Base-by-base conservation (phyloP, 768 basidiomycete genomes). In the Tricholoma sp. region DNA sequence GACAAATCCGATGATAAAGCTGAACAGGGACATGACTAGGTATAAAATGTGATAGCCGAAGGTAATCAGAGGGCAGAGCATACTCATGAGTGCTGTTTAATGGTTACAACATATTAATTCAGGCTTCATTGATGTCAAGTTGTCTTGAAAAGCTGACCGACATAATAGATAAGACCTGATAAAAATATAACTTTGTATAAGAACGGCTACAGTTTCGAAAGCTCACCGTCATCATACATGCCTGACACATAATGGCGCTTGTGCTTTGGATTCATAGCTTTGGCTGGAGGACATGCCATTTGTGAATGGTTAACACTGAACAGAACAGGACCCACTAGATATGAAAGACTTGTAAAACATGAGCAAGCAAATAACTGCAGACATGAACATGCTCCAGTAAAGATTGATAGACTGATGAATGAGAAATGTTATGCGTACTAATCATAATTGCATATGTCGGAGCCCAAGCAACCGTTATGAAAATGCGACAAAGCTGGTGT, bases 91-190 rank as follows among this genome's bases (percentile, higher is more conserved):
- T 15, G 63, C 65, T 65, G 39, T 20, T 8, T 15, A 41, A 28
- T 28, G 29, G 7, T 6, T 12, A 18, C 9, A 45, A 0, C 44
- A 45, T 33, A 49, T 15, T 28, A 31, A 15, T 57, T 24, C 24
- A 3, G 39, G 24, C 24, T 24, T 24, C 24, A 39, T 24, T 34
- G 12, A 18, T 28, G 15, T 15, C 17, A 24, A 24, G 24, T 24
- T 24, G 28, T 13, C 15, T 50, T 11, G 48, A 44, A 32, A 17
- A 4, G 63, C 64, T 59, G n/a, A 68, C 67, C 65, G 50, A 66
- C 33, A 50, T 68, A 68, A 52, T 68, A 68, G 6, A 66, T 55
- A 28, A 68, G 34, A 33, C 67, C 67, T 61, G 56, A 54, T 54
- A 28, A 47, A 24, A 6, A 15, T 29, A 29, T 47, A 29, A 18